Evolutionary conservation across 2,329 filamentous ascomycete genomes (phyloP).

Genomic region (Fusarium verrucosum): DNA sequence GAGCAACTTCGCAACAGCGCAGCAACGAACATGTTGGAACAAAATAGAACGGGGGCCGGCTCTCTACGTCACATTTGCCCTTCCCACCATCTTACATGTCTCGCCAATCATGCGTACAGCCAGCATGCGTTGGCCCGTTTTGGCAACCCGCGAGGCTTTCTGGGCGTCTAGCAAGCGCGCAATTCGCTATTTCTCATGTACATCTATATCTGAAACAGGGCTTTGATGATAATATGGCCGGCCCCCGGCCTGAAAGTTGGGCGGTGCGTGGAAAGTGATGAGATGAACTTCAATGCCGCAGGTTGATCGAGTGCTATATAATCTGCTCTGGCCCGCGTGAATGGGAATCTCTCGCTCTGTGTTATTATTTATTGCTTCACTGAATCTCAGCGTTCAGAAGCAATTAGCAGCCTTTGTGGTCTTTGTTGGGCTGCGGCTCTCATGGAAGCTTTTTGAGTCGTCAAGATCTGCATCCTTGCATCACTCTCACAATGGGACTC

Average conservation of each 20-base stretch:
- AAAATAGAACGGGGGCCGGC: slow-evolving; percentile 9
- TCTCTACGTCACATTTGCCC: slow-evolving; percentile 10
- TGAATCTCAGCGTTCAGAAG: not conserved
- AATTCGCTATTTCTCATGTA: not conserved
- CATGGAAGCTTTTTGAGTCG: not conserved
- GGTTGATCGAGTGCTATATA: not conserved
- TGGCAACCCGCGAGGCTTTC: slow-evolving; percentile 16
- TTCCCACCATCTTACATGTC: slow-evolving; percentile 6
- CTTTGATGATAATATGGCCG: slow-evolving; percentile 1
- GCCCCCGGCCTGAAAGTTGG: not conserved
- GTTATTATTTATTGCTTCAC: not conserved
- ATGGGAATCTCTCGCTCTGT: too few relatives aligned
- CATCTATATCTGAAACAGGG: not conserved
- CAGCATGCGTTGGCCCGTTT: slow-evolving; percentile 7
- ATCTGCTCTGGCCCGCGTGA: not conserved
- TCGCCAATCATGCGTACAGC: slow-evolving; percentile 29
- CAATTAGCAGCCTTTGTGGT: not conserved
- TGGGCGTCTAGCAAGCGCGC: slow-evolving; percentile 1
- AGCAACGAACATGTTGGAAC: slow-evolving; percentile 16
- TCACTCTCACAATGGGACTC: not conserved
- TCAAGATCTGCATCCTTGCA: not conserved
- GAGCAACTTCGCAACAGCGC: not conserved
- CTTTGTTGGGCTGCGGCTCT: not conserved
- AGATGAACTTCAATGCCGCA: not conserved
- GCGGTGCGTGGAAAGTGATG: not conserved